Evolutionary conservation across 2,329 filamentous ascomycete genomes (phyloP).

Genomic region (Aphanoascus verrucosus): DNA sequence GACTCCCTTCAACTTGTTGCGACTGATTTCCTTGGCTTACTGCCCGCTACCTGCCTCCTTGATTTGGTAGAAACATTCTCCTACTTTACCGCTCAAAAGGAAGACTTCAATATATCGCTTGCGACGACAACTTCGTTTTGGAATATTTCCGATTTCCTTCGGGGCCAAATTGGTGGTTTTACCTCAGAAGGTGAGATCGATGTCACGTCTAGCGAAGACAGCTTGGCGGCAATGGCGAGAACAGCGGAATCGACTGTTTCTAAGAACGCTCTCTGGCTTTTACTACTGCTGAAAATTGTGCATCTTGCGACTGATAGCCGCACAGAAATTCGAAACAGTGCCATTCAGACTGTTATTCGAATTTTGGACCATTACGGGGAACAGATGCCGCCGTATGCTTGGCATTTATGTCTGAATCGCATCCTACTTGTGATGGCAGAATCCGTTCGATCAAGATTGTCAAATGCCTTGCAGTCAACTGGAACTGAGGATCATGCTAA

Average conservation of each 20-base stretch:
- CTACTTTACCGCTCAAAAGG: slow-evolving; percentile 76
- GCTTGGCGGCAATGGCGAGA: slow-evolving; percentile 49
- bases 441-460: slow-evolving; percentile 50
- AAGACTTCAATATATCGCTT: slow-evolving; percentile 89
- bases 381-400: slow-evolving; percentile 63
- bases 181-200: slow-evolving; percentile 31
- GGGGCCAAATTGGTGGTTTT: slow-evolving; percentile 38
- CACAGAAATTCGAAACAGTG: slow-evolving; percentile 43
- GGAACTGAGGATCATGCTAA: slow-evolving; percentile 16
- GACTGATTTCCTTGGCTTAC: slow-evolving; percentile 76
- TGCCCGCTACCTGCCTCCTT: slow-evolving; percentile 60
- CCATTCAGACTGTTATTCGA: slow-evolving; percentile 78
- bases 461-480: slow-evolving; percentile 18
- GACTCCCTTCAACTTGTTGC: slow-evolving; percentile 83
- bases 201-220: slow-evolving; percentile 44
- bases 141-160: slow-evolving; percentile 83
- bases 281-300: slow-evolving; percentile 32
- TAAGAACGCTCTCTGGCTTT: slow-evolving; percentile 26
- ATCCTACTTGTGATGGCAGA: slow-evolving; percentile 70
- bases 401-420: slow-evolving; percentile 70
- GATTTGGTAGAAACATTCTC: slow-evolving; percentile 78
- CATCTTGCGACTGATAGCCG: slow-evolving; percentile 33
- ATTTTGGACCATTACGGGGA: slow-evolving; percentile 90
- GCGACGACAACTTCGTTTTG: slow-evolving; percentile 94
- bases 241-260: slow-evolving; percentile 51